Conservation (phyloP, 2,329 filamentous ascomycete genomes). For the Colletotrichum abscissum region DNA sequence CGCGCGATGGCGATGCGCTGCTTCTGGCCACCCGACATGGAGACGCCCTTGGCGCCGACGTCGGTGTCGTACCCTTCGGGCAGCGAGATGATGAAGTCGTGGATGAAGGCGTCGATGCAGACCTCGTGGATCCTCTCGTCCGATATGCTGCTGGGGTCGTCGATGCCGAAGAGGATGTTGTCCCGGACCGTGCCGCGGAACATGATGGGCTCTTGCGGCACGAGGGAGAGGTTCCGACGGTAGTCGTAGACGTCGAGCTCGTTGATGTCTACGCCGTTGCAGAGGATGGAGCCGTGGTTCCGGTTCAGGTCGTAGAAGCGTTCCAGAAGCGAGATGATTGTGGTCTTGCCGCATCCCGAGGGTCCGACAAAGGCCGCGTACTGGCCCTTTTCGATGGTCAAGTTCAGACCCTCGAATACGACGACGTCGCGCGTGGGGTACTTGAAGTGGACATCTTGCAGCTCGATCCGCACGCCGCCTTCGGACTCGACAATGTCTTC, state of each 20-base stretch:
- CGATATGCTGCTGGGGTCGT: conserved; percentile 46
- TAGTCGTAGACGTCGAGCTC: conserved; percentile 53
- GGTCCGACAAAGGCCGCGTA: conserved; percentile 59
- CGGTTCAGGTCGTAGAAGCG: conserved; percentile 63
- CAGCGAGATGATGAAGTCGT: conserved; percentile 64
- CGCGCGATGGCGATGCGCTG: conserved; percentile 67
- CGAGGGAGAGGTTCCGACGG: conserved; percentile 56
- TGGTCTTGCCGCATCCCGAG: conserved; percentile 62
- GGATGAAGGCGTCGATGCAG: conserved; percentile 59
- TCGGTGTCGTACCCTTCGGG: conserved; percentile 61
- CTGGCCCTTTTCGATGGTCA: conserved; percentile 50
- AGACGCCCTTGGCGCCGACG: conserved; percentile 67
- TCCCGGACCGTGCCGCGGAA: conserved; percentile 62
- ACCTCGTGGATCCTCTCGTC: conserved; percentile 42
- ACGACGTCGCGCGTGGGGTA: conserved; percentile 39
- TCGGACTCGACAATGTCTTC: conserved; percentile 39
- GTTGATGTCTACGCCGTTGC: conserved; percentile 47
- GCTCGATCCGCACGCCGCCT: conserved; percentile 35
- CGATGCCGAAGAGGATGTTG: conserved; percentile 57
- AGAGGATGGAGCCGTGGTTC: conserved; percentile 56
- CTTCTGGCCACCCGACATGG: conserved; percentile 65
- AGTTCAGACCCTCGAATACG: conserved; percentile 39
- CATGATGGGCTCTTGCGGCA: conserved; percentile 63
- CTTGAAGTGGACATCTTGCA: conserved; percentile 38
- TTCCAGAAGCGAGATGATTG: conserved; percentile 63